Evolutionary conservation across 352 stramenopile genomes (phyloP), one percentile per base, ranked within the genome.

Genomic region (Stramenopiles sp.): DNA sequence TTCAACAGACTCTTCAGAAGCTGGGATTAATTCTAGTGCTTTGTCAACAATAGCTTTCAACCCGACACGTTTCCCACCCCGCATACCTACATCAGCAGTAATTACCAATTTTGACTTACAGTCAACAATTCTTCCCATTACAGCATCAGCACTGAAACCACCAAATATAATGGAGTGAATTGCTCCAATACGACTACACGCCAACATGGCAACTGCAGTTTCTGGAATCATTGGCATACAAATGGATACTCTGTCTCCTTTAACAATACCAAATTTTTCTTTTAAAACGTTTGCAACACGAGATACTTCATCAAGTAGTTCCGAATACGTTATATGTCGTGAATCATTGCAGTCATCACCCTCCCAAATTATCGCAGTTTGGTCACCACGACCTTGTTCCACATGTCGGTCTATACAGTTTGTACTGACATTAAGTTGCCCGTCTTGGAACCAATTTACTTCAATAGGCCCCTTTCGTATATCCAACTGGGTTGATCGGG

Each of bases 151-250:
- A 22, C 60, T 83, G 48, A 84, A 81, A 29, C 81, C 83, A 8
- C 79, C 85, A 60, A 96, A 95, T 8, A 96, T 70, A 2, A 96
- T 73, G 8, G 63, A 84, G 59, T 96, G 83, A 2, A 91, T 61
- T 6, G 78, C 81, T 19, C 85, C 85, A 45, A 97, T 90, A 22
- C 85, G 69, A 3, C 75, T 70, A 47, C 83, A 96, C 0, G 85
- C 83, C 18, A 97, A 58, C 81, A 97, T 93, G 20, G 74, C 75
- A 50, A 91, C 86, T n/a, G 71, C 72, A 2, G 79, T 57, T 52
- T 97, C 79, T 3, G 79, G 79, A 36, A 96, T 85, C 83, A 96
- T 96, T 22, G 85, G 85, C 81, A 96, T 91, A 61, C 96, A 46
- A 5, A 54, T 7, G 2, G 46, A 44, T 19, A 51, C 46, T 7